Conservation (phyloP, 108 stramenopile species). For the Bacterosira constricta region DNA sequence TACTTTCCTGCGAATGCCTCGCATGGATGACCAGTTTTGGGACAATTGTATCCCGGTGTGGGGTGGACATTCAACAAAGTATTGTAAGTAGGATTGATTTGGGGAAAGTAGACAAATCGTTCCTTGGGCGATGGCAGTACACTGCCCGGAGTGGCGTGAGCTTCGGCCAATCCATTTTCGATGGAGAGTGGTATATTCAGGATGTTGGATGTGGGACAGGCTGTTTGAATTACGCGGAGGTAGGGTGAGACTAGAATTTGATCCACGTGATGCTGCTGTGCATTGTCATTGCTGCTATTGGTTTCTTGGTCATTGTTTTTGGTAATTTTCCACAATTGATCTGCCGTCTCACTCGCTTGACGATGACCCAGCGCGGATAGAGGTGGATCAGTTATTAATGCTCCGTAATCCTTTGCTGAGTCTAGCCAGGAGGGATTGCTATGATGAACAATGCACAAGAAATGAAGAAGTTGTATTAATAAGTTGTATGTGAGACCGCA, state of each 20-base stretch:
- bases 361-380: constrained; percentile 67
- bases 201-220: constrained; percentile 27
- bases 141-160: constrained; percentile 34
- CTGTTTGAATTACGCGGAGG: constrained; percentile 44
- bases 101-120: constrained; percentile 44
- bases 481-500: too few species aligned
- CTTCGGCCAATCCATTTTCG: constrained; percentile 39
- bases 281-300: not conserved
- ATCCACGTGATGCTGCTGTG: not conserved
- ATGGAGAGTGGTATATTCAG: constrained; percentile 31
- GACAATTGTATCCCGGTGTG: constrained; percentile 31
- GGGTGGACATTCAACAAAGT: constrained; percentile 12
- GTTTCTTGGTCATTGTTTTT: not conserved
- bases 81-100: constrained; percentile 25
- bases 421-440: constrained; percentile 55
- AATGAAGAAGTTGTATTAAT: too few species aligned
- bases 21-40: constrained; percentile 33
- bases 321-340: constrained; percentile 10
- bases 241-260: constrained; percentile 49
- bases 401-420: constrained; percentile 18
- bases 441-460: not conserved
- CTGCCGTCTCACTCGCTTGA: constrained; percentile 76
- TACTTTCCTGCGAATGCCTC: constrained; percentile 38
- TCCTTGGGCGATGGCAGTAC: constrained; percentile 20
- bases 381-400: constrained; percentile 62